A percentile compares a stretch with the other conserved stretches of the same genome.
These are phyloP conservation scores for Prunus armeniaca DNA, from an alignment of 306 rosid genomes.

Conservation along the genomic window DNA sequence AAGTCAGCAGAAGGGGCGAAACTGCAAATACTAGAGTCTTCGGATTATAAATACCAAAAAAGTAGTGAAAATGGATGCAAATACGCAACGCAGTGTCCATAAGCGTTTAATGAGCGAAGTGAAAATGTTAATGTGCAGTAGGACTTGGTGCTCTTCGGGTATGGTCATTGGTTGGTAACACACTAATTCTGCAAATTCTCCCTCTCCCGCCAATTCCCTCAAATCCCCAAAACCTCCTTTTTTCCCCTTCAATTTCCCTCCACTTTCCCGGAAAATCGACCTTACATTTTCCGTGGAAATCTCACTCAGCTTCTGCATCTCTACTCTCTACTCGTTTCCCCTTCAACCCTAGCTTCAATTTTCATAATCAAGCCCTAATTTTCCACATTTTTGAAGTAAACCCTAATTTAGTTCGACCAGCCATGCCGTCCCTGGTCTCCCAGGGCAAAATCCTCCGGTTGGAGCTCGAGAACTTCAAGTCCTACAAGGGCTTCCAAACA, in stretches of 20 bases:
- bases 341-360: neutral
- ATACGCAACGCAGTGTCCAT: neutral
- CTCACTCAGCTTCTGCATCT: neutral
- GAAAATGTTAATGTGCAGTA: neutral
- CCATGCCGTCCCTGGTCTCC: slow-evolving; percentile 78
- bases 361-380: slow-evolving; percentile 7
- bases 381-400: neutral
- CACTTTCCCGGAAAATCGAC: neutral
- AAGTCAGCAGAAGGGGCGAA: no score
- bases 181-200: neutral
- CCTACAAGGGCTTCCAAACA: slow-evolving; percentile 80
- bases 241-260: slow-evolving; percentile 12
- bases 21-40: neutral
- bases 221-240: slow-evolving; percentile 1
- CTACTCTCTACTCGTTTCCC: neutral
- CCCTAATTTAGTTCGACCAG: slow-evolving; percentile 20
- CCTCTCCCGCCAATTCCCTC: slow-evolving; percentile 40
- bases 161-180: neutral
- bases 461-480: slow-evolving; percentile 93
- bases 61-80: neutral
- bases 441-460: slow-evolving; percentile 85
- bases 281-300: neutral
- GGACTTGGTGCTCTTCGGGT: neutral
- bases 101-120: neutral
- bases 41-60: neutral